Base-by-base conservation (phyloP, 768 basidiomycete species). In the Lentinula sp. region DNA sequence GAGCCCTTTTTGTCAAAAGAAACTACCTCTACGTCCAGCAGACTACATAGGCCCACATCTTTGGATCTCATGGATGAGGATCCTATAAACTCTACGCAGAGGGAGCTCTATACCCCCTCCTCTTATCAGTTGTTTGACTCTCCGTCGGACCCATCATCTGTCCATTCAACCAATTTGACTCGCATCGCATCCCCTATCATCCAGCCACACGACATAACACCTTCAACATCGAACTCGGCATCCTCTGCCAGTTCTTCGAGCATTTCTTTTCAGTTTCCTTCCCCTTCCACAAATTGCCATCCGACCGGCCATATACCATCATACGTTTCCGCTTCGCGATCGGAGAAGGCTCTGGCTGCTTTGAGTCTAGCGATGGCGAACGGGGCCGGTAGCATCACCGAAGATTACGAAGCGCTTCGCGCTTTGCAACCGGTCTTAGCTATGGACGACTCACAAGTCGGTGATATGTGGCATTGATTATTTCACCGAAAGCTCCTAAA, bases 311-410 rank as follows among this genome's bases (percentile, higher is more conserved):
- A 57, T 15, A 60, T 63, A n/a, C 65, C 60, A 7, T 66, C 66
- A 63, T 67, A 9, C 28, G 11, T 45, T 56, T 48, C 63, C 40
- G 52, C 83, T 10, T 78, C 83, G 48, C 76, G 75, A 39, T 73
- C 82, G 18, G 85, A 87, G 64, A 86, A 84, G 66, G 82, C 82
- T 15, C 75, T 87, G 54, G 84, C 84, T 16, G 84, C 83, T 16
- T 75, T 87, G 34, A 76, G 75, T 35, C 70, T 87, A 2, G 84
- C 83, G 16, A 78, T 87, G 73, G 85, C 86, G 11, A 86, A 81
- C 62, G 86, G 85, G 45, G 85, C 85, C 9, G 84, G 81, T 5
- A 78, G 84, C 31, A 68, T 87, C 42, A 78, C 35, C 6, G 59
- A 77, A 57, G 85, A 87, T 66, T 87, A 86, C 60, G 73, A 75